These are phyloP conservation scores for Thalassiosira pacifica DNA, from an alignment of 352 stramenopile species.

Conservation along the genomic window DNA sequence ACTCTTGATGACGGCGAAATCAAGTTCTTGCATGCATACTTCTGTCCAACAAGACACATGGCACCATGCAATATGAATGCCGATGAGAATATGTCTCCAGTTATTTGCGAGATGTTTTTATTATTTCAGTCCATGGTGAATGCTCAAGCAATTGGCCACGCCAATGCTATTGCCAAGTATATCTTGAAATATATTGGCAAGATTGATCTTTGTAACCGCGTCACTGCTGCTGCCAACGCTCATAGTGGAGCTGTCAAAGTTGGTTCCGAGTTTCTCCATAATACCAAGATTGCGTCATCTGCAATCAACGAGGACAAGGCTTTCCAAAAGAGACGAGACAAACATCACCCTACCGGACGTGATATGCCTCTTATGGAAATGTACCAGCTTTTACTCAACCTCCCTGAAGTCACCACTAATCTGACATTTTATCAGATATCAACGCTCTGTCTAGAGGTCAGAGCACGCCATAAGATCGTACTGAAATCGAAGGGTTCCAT, in stretches of 20 bases:
- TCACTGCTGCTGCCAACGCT: slow-evolving; percentile 10
- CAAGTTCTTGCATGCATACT: no score
- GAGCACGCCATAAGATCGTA: not conserved
- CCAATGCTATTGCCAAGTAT: slow-evolving; percentile 50
- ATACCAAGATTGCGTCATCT: slow-evolving; percentile 52
- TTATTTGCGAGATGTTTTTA: slow-evolving; percentile 19
- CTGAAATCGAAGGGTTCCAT: not conserved
- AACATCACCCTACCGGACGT: slow-evolving; percentile 5
- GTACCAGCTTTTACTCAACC: slow-evolving; percentile 17
- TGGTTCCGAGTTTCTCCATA: slow-evolving; percentile 41
- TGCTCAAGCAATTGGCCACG: slow-evolving; percentile 23
- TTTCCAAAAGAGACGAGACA: slow-evolving; percentile 20
- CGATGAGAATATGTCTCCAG: slow-evolving; percentile 45
- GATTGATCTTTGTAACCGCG: slow-evolving; percentile 40
- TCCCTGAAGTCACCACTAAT: slow-evolving; percentile 33
- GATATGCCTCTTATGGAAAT: slow-evolving; percentile 36
- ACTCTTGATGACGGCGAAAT: no score
- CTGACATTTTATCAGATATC: slow-evolving; percentile 11
- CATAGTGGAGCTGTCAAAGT: slow-evolving; percentile 25
- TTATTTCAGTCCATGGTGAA: slow-evolving; percentile 42
- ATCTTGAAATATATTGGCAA: slow-evolving; percentile 55
- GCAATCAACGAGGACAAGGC: slow-evolving; percentile 36
- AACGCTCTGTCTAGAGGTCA: slow-evolving; percentile 17
- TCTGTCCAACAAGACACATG: slow-evolving; percentile 40
- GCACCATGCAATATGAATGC: slow-evolving; percentile 42